Evolutionary conservation across 2,329 filamentous ascomycete species (phyloP).

Genomic region (Madurella mycetomatis): DNA sequence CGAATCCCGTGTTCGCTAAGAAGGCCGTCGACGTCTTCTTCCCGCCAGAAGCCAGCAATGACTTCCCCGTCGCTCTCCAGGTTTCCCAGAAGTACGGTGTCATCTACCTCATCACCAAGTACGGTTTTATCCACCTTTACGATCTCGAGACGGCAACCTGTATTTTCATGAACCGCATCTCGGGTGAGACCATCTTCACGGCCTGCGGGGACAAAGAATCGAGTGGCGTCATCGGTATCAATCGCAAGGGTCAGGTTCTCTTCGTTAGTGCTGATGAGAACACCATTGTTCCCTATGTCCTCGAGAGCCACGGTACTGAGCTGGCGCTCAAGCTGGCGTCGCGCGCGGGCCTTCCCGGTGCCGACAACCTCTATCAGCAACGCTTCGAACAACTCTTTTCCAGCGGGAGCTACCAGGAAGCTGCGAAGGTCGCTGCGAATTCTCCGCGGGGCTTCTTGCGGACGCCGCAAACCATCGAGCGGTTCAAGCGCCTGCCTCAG

Average conservation of each 20-base stretch:
- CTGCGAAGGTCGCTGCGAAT: constrained; percentile 93
- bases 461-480: constrained; percentile 90
- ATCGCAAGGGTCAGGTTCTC: constrained; percentile 94
- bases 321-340: constrained; percentile 96
- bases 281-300: constrained; percentile 87
- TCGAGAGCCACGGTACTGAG: constrained; percentile 92
- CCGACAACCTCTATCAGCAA: constrained; percentile 86
- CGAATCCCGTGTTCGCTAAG: constrained; percentile 87
- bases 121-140: constrained; percentile 98
- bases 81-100: constrained; percentile 95
- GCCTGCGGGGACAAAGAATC: constrained; percentile 80
- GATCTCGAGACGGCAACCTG: constrained; percentile 92
- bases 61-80: constrained; percentile 97
- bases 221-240: constrained; percentile 87
- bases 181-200: constrained; percentile 97
- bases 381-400: constrained; percentile 87
- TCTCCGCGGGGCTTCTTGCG: constrained; percentile 94
- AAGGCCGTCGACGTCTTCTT: constrained; percentile 98
- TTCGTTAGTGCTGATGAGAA: constrained; percentile 90
- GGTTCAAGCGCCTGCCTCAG: constrained; percentile 82
- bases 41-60: constrained; percentile 88
- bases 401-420: constrained; percentile 76
- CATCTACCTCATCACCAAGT: constrained; percentile 96
- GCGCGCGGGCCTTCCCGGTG: constrained; percentile 86
- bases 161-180: constrained; percentile 99